phyloP scores from a whole-genome alignment of 441 rosid species.

The Populus hybrid region DNA sequence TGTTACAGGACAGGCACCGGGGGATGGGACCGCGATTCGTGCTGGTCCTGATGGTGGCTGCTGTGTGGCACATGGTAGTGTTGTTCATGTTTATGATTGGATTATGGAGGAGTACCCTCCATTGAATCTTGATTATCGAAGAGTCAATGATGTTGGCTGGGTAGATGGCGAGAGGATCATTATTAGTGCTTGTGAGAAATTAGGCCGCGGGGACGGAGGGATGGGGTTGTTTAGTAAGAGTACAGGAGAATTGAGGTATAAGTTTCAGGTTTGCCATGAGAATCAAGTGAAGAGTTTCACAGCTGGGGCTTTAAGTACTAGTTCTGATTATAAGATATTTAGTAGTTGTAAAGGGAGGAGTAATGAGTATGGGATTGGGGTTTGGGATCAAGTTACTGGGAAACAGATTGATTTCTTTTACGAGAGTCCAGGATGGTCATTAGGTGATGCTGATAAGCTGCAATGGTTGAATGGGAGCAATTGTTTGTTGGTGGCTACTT shows the following conservation, averaged over 20 bases:
- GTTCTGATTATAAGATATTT: conserved; percentile 58
- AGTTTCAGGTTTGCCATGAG: conserved; percentile 70
- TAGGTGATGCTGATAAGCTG: conserved; percentile 90
- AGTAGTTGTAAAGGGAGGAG: conserved; percentile 89
- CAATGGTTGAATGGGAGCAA: conserved; percentile 74
- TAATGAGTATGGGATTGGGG: conserved; percentile 91
- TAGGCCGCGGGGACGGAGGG: conserved; percentile 88
- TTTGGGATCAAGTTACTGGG: conserved; percentile 92
- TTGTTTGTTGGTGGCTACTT: conserved; percentile 81
- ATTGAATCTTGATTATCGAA: conserved; percentile 74
- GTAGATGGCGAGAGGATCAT: conserved; percentile 56
- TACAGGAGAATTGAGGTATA: conserved; percentile 65
- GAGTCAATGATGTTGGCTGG: conserved; percentile 88
- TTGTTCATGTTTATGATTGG: conserved; percentile 92
- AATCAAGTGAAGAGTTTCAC: conserved; percentile 71
- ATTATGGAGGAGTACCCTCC: conserved; percentile 77
- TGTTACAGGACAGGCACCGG: conserved; percentile 73
- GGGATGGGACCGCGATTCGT: conserved; percentile 91
- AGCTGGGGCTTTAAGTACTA: conserved; percentile 79
- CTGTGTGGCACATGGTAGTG: conserved; percentile 86
- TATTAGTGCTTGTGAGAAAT: conserved; percentile 70
- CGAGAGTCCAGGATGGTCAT: conserved; percentile 77
- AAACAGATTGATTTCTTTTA: conserved; percentile 87
- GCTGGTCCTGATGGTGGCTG: conserved; percentile 93
- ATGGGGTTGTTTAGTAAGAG: conserved; percentile 86